Evolutionary conservation across 257 asterid genomes (phyloP).

Genomic region (Coffea eugenioides): DNA sequence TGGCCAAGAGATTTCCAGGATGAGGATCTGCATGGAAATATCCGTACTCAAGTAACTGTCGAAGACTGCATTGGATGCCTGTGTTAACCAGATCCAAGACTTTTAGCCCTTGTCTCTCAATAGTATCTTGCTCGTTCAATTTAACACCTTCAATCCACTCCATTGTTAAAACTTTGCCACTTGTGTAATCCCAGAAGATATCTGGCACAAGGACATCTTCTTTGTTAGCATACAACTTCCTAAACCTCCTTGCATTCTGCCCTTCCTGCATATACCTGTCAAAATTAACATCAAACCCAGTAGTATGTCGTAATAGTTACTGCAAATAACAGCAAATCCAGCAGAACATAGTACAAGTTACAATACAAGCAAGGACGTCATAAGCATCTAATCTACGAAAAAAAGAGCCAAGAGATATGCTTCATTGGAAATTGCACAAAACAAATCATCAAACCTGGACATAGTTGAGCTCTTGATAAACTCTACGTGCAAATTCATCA

Average conservation of each 20-base stretch:
- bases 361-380: not conserved
- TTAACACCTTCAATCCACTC: slow-evolving; percentile 99
- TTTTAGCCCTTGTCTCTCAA: slow-evolving; percentile 94
- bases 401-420: not conserved
- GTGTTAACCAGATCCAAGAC: slow-evolving; percentile 94
- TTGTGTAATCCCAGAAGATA: slow-evolving; percentile 95
- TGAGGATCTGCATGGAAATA: slow-evolving; percentile 99
- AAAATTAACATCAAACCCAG: slow-evolving; percentile 58
- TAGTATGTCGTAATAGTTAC: slow-evolving; percentile 17
- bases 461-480: slow-evolving; percentile 95
- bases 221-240: slow-evolving; percentile 93
- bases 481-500: slow-evolving; percentile 95
- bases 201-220: slow-evolving; percentile 95
- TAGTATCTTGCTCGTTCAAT: slow-evolving; percentile 86
- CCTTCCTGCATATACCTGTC: slow-evolving; percentile 91
- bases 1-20: slow-evolving; percentile 96
- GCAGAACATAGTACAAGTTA: not conserved
- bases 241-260: slow-evolving; percentile 95
- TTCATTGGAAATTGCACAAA: not conserved
- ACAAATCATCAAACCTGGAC: slow-evolving; percentile 68
- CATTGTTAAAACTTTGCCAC: slow-evolving; percentile 94
- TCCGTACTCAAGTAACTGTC: slow-evolving; percentile 97
- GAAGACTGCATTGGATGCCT: slow-evolving; percentile 95
- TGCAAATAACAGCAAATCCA: not conserved
- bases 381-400: not conserved